Base-by-base conservation (phyloP, 495 filamentous ascomycete species). In the Penicillium odoratum region DNA sequence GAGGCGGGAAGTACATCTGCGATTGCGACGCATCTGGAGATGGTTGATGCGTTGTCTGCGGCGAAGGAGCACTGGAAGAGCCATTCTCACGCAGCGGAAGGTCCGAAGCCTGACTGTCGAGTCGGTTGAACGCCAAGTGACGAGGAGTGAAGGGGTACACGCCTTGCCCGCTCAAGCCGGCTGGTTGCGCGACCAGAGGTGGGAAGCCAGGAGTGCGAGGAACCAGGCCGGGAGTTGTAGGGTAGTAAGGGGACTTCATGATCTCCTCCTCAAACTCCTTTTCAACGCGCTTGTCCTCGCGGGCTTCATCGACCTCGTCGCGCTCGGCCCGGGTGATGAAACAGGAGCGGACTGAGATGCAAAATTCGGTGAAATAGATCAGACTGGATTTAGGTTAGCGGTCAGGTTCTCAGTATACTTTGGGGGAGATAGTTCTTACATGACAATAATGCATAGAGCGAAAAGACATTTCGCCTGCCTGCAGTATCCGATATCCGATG, bases 401-500 rank as follows among this genome's bases (percentile, higher is more conserved):
- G 21, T 21, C 21, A 2, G 21, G 21, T 21, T 21, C 21, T 2
- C 21, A 21, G 21, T 21, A 21, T 21, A 21, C 2, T 21, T 21
- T 21, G 21, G 1, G 21, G 42, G 25, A 25, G 46, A 9, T 33
- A 5, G n/a, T 42, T 77, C 89, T 70, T 76, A 95, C 91, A 88
- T 71, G 74, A 93, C 82, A 52, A 89, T 69, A 15, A 89, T 70
- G 6, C 86, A 87, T 5, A 86, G 79, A 7, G 84, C 89, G 67
- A 93, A 95, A 3, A 85, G 72, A 18, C 80, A 79, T 69, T 95
- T 91, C 26, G 92, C 89, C 70, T 91, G 85, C 62, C 79, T 65
- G 75, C 92, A 97, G 66, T 87, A 89, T 28, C 79, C 77, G n/a
- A 83, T 73, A 47, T 28, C 80, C 77, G n/a, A 83, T 73, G 47